Base-by-base conservation (phyloP, 2,329 filamentous ascomycete species). In the Teratosphaeria destructans region DNA sequence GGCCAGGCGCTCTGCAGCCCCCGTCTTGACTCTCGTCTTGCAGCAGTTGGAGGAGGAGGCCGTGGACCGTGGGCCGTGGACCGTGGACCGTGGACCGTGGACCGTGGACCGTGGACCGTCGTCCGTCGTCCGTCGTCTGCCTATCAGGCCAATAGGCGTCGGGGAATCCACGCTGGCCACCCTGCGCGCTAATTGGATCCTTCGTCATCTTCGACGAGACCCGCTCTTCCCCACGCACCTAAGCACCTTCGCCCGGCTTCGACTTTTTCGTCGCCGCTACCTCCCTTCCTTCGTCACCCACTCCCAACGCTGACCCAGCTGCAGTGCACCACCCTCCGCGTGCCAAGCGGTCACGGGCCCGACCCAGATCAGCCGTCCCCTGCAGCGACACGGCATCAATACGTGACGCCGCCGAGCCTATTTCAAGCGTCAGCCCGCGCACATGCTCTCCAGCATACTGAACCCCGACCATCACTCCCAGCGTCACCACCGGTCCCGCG, bases 391-490 rank as follows among this genome's bases (percentile, higher is more conserved):
- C 43, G 43, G 19, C 43, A 49, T 49, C 43, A n/a, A 23, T 49
- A 49, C 43, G 43, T n/a, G 8, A 49, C 23, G 23, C 43, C 19
- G 43, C 43, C 26, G 43, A 49, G 43, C 43, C 26, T 12, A 11
- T 23, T 49, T 23, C n/a, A 49, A 49, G 43, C 43, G 2, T 49
- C 43, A 23, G 43, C 43, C 47, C 61, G 57, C 61, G 53, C 65
- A 67, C 62, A 69, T 69, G 68, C 68, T 70, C 49, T 69, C 67
- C 52, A 63, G 64, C 58, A 65, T 70, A 61, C 64, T 70, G 60
- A 70, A 70, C 62, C 65, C 65, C 39, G 64, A 69, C 63, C 65
- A 64, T 43, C 59, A 57, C 54, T 54, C 64, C 58, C 63, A 64
- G 61, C 59, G 60, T 57, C 65, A 65, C 60, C 63, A 63, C 35